Evolutionary conservation across 108 stramenopile species (phyloP).

Genomic region (Nannochloropsis salina): DNA sequence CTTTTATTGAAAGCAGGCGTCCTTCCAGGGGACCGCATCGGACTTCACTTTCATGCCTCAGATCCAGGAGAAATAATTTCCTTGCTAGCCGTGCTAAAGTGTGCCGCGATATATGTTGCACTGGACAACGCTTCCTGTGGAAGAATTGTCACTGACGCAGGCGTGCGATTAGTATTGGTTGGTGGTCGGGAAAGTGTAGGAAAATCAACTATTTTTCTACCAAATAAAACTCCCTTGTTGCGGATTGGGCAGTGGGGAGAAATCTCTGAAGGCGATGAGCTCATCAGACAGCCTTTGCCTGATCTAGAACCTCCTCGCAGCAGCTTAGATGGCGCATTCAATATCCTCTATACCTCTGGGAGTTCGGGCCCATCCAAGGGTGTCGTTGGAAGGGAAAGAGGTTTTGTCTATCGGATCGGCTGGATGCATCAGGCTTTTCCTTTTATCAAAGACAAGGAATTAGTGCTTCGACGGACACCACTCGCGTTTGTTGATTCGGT

Average conservation of each 20-base stretch:
- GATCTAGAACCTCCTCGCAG: background rate
- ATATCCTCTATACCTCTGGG: background rate
- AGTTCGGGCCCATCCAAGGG: background rate
- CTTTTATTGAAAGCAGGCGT: background rate
- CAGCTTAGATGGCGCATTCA: background rate
- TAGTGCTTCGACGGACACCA: conserved; percentile 1
- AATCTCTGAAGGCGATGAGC: background rate
- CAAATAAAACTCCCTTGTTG: background rate
- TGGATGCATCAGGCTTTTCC: conserved; percentile 19
- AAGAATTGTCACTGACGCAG: background rate
- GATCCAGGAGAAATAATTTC: background rate
- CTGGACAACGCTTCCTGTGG: background rate
- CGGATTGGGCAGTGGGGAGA: background rate
- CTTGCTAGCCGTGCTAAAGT: background rate
- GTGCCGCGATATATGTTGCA: background rate
- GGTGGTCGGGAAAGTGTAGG: background rate
- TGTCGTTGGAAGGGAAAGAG: background rate
- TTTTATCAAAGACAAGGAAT: background rate
- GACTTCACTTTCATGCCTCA: background rate
- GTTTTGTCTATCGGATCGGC: background rate
- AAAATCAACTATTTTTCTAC: background rate
- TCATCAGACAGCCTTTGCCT: background rate
- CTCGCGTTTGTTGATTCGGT: background rate
- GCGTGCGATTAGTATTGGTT: background rate
- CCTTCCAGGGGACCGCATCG: background rate